Base-by-base conservation (phyloP, 1,284 basidiomycete species). In the Boletus subluridellus region DNA sequence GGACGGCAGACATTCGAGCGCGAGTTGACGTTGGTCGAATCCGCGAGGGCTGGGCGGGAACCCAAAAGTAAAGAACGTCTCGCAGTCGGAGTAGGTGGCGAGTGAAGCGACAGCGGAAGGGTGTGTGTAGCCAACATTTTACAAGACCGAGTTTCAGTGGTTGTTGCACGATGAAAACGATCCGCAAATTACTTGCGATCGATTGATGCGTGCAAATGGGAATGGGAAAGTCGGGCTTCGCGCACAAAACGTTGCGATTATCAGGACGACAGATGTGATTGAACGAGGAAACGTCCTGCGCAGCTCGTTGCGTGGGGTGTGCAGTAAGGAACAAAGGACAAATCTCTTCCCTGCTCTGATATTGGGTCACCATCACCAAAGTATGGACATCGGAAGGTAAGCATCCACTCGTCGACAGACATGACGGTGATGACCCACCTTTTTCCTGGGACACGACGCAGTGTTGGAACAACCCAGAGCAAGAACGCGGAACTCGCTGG, bases 281-380 rank as follows among this genome's bases (percentile, higher is more conserved):
- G 60, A 67, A 69, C 68, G 57, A 58, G 60, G 47, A 52, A 64
- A 68, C 69, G 70, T 54, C 69, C 69, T 59, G 69, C 70, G 69
- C 61, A 62, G 61, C 55, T 60, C 65, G 68, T 62, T 62, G 54
- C 49, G 61, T 56, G 57, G 52, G 32, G 35, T 46, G 49, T 21
- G 21, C 58, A 55, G 54, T 50, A 57, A 52, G 47, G 42, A 53
- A 50, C 45, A 52, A 49, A 52, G 53, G 45, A 52, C 34, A 21
- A 57, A 52, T 50, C 26, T 53, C 46, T 15, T 28, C 39, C 52
- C 57, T 59, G 52, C 14, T 39, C 26, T 45, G 11, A 49, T 39
- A 34, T 48, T 24, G 28, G 15, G 26, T 49, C n/a, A 51, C 21
- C 21, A 21, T 51, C 28, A 26, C 21, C 11, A 15, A 21, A 39